Evolutionary conservation across 257 asterid genomes (phyloP).

Genomic region (Nicotiana noctiflora): DNA sequence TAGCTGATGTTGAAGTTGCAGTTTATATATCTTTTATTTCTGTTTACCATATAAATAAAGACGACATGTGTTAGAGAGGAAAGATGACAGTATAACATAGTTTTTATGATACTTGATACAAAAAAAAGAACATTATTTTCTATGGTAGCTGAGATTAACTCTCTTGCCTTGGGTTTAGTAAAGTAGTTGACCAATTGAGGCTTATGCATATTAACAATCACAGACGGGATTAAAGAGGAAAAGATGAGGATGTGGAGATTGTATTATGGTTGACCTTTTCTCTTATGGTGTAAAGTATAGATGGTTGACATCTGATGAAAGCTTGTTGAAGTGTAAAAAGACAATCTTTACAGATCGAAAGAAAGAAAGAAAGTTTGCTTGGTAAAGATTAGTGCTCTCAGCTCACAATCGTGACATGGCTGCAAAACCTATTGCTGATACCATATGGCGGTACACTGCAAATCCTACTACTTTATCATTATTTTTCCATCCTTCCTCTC

Average conservation of each 20-base stretch:
- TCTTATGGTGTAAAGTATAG: not conserved
- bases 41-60: not conserved
- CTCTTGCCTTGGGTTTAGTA: not conserved
- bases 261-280: not conserved
- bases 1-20: not conserved
- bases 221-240: not conserved
- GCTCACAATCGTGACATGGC: constrained; percentile 4
- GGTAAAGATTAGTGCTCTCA: not conserved
- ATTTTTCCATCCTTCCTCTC: not conserved
- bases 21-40: not conserved
- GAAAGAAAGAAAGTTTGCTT: not conserved
- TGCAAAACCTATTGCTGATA: constrained; percentile 13
- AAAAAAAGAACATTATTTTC: not conserved
- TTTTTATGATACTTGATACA: not conserved
- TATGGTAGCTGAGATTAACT: not conserved
- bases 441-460: constrained; percentile 13
- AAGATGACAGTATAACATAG: not conserved
- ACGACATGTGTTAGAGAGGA: not conserved
- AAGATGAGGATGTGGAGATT: not conserved
- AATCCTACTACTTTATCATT: not conserved
- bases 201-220: not conserved
- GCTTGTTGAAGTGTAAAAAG: not conserved
- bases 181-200: constrained; percentile 1
- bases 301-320: not conserved
- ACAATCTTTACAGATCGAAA: not conserved